These are phyloP conservation scores for Mycena galericulata DNA, from an alignment of 768 basidiomycete species.

Conservation along the genomic window DNA sequence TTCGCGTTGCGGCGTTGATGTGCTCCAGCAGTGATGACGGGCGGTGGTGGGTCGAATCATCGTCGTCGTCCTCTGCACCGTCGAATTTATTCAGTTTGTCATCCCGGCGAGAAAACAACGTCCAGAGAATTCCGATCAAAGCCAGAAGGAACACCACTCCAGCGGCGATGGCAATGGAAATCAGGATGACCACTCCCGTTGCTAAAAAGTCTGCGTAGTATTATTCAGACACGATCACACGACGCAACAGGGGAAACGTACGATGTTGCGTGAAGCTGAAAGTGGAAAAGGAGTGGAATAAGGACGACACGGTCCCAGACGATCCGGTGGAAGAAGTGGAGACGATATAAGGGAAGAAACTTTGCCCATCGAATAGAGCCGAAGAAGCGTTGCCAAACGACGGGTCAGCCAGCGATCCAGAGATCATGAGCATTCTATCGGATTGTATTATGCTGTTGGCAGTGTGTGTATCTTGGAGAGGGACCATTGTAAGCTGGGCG, in stretches of 20 bases:
- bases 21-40: constrained; percentile 92
- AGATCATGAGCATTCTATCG: constrained; percentile 92
- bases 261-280: constrained; percentile 82
- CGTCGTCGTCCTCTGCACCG: constrained; percentile 74
- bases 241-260: constrained; percentile 54
- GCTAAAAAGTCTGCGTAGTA: constrained; percentile 80
- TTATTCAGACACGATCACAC: constrained; percentile 29
- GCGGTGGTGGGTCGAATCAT: constrained; percentile 80
- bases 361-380: constrained; percentile 88
- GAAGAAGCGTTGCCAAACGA: constrained; percentile 85
- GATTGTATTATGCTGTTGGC: constrained; percentile 78
- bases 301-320: constrained; percentile 75
- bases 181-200: constrained; percentile 92
- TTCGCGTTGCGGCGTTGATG: constrained; percentile 90
- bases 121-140: constrained; percentile 89
- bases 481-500: constrained; percentile 91
- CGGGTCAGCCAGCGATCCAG: constrained; percentile 78
- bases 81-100: constrained; percentile 77
- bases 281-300: constrained; percentile 85
- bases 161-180: constrained; percentile 96
- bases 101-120: constrained; percentile 85
- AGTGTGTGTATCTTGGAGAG: constrained; percentile 80
- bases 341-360: constrained; percentile 84
- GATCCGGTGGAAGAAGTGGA: constrained; percentile 74
- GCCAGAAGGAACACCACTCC: constrained; percentile 92